Evolutionary conservation across 352 stramenopile species (phyloP), one percentile per base, ranked within the genome.

Genomic region (Phytophthora megakarya): DNA sequence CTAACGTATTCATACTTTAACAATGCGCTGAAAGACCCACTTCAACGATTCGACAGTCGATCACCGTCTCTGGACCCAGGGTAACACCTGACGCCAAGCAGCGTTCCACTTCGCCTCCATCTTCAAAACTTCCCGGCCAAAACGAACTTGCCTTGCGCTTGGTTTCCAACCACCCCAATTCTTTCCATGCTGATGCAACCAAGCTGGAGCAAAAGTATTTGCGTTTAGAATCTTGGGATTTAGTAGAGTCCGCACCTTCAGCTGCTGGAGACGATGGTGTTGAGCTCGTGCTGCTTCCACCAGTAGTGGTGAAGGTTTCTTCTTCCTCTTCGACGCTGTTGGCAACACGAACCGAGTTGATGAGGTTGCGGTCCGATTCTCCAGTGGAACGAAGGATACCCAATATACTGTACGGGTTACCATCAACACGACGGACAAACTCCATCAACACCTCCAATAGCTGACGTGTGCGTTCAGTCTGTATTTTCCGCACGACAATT

Each of bases 191-290:
- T n/a, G 84, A 81, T 5, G 86, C 86, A 12, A 83, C 86, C 10
- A 95, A 72, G 33, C 84, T 92, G 13, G 86, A 95, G 52, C 86
- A 95, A 73, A 95, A 93, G 51, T 93, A 95, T 67, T 93, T 93
- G 38, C 78, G 81, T 59, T 88, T 86, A 22, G 50, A 57, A 21
- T 39, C 46, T 25, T 69, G 35, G 11, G 48, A 52, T 39, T 65
- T 50, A 19, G 50, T 57, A 1, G 35, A 33, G 40, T 73, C 35
- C 1, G 21, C 9, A 6, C 8, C 30, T 37, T 62, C 54, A 39
- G 28, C 54, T 21, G 43, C 25, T 21, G 54, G 46, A 51, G 56
- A 64, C 13, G 66, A 62, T 22, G 55, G 43, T 25, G 55, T 62
- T 6, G 71, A 76, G 35, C 45, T 70, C 0, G 55, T 67, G 40